These are phyloP conservation scores for Flaveria ramosissima DNA, from an alignment of 129 eudicot species.

Conservation along the genomic window DNA sequence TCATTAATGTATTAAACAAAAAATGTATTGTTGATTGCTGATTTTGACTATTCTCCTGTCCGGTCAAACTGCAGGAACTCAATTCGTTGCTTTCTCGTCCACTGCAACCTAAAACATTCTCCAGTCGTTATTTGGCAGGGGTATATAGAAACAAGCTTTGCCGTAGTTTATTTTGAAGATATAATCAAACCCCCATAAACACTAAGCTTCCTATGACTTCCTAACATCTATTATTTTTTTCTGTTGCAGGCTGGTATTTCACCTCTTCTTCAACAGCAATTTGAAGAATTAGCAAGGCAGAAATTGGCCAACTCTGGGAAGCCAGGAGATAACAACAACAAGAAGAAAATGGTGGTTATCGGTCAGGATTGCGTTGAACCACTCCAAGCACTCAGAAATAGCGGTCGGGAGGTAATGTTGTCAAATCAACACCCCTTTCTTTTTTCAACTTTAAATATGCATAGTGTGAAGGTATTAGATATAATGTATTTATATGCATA, in stretches of 20 bases:
- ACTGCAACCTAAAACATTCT: constrained; percentile 84
- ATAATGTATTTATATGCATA: background rate
- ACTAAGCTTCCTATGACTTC: background rate
- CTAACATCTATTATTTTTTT: background rate
- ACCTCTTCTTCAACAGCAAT: constrained; percentile 79
- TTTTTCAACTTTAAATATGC: background rate
- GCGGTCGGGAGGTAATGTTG: constrained; percentile 76
- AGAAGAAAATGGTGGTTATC: constrained; percentile 69
- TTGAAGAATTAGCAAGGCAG: constrained; percentile 67
- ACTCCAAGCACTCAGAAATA: constrained; percentile 81
- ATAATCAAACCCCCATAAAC: constrained; percentile 2
- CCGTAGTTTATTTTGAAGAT: background rate
- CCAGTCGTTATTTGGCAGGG: constrained; percentile 93
- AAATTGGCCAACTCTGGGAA: constrained; percentile 35
- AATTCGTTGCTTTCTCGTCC: constrained; percentile 70
- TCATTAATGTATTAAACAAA: background rate
- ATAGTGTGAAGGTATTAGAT: background rate
- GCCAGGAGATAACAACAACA: constrained; percentile 43
- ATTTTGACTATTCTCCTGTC: constrained; percentile 19
- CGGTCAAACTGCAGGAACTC: constrained; percentile 65
- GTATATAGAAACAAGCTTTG: constrained; percentile 38
- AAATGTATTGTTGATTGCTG: background rate
- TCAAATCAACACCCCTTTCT: background rate
- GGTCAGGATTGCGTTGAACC: constrained; percentile 97
- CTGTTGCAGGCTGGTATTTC: constrained; percentile 84